Percentiles rank a stretch among this genome's conserved stretches.
phyloP scores from a whole-genome alignment of 192 early-diverging fungal genomes.

The Lunasporangiospora selenospora region DNA sequence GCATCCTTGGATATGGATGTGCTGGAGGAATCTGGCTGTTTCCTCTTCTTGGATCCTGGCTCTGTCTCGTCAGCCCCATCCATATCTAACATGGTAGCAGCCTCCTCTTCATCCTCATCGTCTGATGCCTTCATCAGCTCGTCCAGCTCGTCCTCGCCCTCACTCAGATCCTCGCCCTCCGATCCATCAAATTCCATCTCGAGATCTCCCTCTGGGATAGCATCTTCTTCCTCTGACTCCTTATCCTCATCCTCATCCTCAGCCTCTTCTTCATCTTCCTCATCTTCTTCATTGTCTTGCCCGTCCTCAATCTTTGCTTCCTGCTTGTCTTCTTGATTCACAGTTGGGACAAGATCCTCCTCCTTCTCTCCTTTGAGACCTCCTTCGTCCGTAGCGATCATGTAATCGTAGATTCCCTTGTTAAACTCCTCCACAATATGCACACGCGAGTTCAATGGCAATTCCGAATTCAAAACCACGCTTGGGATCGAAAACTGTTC shows the following conservation, averaged over 20 bases:
- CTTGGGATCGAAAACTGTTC: conserved; percentile 95
- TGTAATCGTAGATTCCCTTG: conserved; percentile 92
- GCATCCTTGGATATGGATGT: not conserved
- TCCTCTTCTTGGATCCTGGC: conserved; percentile 27
- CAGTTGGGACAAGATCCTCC: no score
- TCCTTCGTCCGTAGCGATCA: conserved; percentile 95
- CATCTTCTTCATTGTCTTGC: conserved; percentile 16
- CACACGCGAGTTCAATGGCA: conserved; percentile 88
- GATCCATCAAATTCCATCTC: conserved; percentile 49
- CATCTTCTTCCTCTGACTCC: conserved; percentile 23
- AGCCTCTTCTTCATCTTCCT: conserved; percentile 27
- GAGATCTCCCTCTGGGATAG: conserved; percentile 37
- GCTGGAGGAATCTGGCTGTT: conserved; percentile 43
- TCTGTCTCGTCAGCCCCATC: conserved; percentile 19
- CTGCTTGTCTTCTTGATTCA: conserved; percentile 37
- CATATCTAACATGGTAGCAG: conserved; percentile 21
- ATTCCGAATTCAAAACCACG: conserved; percentile 93
- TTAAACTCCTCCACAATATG: conserved; percentile 99
- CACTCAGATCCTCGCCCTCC: conserved; percentile 39
- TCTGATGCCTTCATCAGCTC: conserved; percentile 43
- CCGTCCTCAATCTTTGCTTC: conserved; percentile 51
- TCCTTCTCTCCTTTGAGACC: conserved; percentile 72
- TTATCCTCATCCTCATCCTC: conserved; percentile 5
- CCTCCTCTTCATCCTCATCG: conserved; percentile 38
- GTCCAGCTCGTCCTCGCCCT: conserved; percentile 41